Evolutionary conservation across 2,329 filamentous ascomycete genomes (phyloP), one percentile per base, ranked within the genome.

Genomic region (Cercospora citrullina): DNA sequence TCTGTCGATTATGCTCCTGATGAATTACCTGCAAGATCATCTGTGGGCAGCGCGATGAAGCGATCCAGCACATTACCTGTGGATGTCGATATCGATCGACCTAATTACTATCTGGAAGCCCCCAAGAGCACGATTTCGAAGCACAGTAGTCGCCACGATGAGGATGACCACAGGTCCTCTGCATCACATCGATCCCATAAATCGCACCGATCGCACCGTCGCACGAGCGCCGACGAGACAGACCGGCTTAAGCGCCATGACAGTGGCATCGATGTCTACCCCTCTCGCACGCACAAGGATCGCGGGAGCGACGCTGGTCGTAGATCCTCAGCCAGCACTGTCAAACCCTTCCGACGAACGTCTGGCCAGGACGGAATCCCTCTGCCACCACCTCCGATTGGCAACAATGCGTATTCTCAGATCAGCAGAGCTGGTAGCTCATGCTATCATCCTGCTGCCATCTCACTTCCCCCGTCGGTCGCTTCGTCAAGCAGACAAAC

Each of bases 321-420:
- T n/a, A 64, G 71, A 9, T 76, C 75, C 10, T 73, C 74, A 1
- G 73, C 71, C 10, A 75, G 71, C 67, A 77, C 74, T n/a, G 71
- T 75, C 69, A 77, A 77, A 65, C 68, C 71, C 16, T 64, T 65
- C 33, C 67, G 72, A 8, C 68, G 67, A 21, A 62, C 61, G 5
- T 69, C 68, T 12, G 63, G 53, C 33, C 60, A 66, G 23, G 65
- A 68, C 21, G 53, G 60, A 33, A 51, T 68, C 16, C 68, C 68
- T 14, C 36, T 68, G 14, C 70, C 65, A 33, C 68, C 64, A 51
- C 68, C 39, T 12, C 67, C 62, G 33, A 68, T 63, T 23, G 61
- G 64, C 8, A 39, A 51, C 39, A 60, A 65, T 23, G 69, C 64
- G 28, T 64, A 65, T 3, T 69, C 69, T 30, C 69, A 70, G 6